phyloP scores from a whole-genome alignment of 441 rosid species.

The Populus tomentosa region DNA sequence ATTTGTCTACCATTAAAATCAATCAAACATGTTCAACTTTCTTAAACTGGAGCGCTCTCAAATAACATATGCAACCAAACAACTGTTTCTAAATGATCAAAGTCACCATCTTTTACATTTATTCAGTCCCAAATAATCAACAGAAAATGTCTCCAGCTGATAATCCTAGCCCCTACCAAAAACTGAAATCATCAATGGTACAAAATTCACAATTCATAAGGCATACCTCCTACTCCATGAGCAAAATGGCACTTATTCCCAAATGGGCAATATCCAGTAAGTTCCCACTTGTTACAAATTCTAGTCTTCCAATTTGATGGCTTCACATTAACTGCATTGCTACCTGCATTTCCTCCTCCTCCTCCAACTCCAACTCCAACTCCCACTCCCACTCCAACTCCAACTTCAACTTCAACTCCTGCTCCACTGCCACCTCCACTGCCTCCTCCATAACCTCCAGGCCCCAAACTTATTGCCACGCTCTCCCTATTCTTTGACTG shows the following conservation, averaged over 20 bases:
- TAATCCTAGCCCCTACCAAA: not conserved
- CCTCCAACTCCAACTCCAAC: not conserved
- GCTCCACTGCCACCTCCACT: conserved; percentile 10
- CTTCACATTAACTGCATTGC: conserved; percentile 35
- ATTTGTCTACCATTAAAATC: not conserved
- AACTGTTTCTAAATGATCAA: not conserved
- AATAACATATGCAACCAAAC: not conserved
- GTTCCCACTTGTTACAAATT: conserved; percentile 89
- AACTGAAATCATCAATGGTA: not conserved
- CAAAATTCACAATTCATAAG: not conserved
- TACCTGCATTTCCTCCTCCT: conserved; percentile 8
- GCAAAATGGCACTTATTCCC: conserved; percentile 90
- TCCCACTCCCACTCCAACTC: conserved; percentile 31
- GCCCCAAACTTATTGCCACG: conserved; percentile 87
- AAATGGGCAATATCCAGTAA: conserved; percentile 76
- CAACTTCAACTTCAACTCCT: not conserved
- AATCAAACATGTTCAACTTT: not conserved
- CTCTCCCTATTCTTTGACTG: conserved; percentile 88
- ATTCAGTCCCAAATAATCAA: not conserved
- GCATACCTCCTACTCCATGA: conserved; percentile 76
- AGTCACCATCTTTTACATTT: not conserved
- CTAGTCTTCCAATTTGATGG: conserved; percentile 89
- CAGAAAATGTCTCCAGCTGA: not conserved
- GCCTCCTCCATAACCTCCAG: conserved; percentile 76
- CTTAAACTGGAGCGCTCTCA: not conserved